phyloP scores from a whole-genome alignment of 2,329 filamentous ascomycete species.

The Cladorrhinum sp. region DNA sequence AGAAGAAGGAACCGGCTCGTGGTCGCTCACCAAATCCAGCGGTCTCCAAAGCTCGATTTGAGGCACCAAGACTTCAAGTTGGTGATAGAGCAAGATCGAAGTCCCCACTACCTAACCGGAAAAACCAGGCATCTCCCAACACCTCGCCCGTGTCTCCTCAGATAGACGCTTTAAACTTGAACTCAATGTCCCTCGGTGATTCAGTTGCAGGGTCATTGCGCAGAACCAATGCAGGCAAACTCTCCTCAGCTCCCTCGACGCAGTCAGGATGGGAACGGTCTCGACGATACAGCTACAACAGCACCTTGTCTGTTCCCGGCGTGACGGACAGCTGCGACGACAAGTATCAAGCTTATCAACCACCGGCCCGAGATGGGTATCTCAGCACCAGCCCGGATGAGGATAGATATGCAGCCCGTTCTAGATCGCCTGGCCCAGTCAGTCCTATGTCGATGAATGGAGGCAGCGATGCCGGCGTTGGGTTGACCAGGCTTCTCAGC shows the following conservation, averaged over 20 bases:
- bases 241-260: background rate
- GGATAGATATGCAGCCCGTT: slow-evolving; percentile 2
- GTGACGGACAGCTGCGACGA: background rate
- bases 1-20: slow-evolving; percentile 17
- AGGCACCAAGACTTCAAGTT: slow-evolving; percentile 16
- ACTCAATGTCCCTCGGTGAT: background rate
- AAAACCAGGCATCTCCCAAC: background rate
- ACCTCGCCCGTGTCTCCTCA: background rate
- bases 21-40: background rate
- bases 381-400: slow-evolving; percentile 5
- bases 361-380: background rate
- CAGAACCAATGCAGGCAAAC: slow-evolving; percentile 4
- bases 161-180: slow-evolving; percentile 3
- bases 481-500: slow-evolving; percentile 24
- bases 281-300: background rate
- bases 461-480: slow-evolving; percentile 17
- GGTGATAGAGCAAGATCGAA: background rate
- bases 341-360: slow-evolving; percentile 12
- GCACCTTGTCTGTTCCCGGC: background rate
- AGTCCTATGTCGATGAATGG: slow-evolving; percentile 5
- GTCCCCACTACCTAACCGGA: background rate
- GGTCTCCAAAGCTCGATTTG: slow-evolving; percentile 21
- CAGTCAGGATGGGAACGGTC: background rate
- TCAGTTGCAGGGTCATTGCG: background rate
- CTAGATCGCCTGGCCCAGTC: slow-evolving; percentile 3